Evolutionary conservation across 129 eudicot species (phyloP).

Genomic region (Chrysanthemum lavandulifolium): DNA sequence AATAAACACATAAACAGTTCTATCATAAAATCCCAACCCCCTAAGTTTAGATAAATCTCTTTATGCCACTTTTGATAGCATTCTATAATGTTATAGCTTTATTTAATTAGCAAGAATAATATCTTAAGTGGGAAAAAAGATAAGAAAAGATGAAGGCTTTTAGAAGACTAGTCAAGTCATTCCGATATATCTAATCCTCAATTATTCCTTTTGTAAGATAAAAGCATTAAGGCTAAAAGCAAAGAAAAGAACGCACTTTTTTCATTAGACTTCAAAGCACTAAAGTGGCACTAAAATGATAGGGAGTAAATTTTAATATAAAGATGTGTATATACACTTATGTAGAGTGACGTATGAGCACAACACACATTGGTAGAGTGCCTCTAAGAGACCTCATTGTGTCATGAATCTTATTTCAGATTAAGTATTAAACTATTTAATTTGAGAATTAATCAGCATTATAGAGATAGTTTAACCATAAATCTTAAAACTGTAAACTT

Average conservation of each 20-base stretch:
- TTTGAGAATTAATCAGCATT: not conserved
- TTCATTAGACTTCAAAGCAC: constrained; percentile 16
- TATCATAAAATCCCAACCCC: too few relatives aligned
- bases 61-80: constrained; percentile 34
- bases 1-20: too few relatives aligned
- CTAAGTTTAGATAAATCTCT: constrained; percentile 17
- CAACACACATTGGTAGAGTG: not conserved
- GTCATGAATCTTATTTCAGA: not conserved
- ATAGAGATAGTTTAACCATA: not conserved
- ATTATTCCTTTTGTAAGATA: constrained; percentile 41
- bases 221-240: constrained; percentile 32
- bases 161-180: constrained; percentile 43
- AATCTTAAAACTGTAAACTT: too few relatives aligned
- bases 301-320: not conserved
- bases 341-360: not conserved
- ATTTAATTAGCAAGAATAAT: constrained; percentile 29
- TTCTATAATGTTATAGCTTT: constrained; percentile 27
- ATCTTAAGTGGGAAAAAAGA: constrained; percentile 41
- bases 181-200: constrained; percentile 41
- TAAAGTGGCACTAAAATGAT: constrained; percentile 17
- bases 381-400: not conserved
- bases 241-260: constrained; percentile 27
- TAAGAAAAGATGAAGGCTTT: constrained; percentile 52
- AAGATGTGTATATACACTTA: not conserved
- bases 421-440: not conserved